Conservation (phyloP, 805 yeast genomes). For the Metschnikowia shivogae region DNA sequence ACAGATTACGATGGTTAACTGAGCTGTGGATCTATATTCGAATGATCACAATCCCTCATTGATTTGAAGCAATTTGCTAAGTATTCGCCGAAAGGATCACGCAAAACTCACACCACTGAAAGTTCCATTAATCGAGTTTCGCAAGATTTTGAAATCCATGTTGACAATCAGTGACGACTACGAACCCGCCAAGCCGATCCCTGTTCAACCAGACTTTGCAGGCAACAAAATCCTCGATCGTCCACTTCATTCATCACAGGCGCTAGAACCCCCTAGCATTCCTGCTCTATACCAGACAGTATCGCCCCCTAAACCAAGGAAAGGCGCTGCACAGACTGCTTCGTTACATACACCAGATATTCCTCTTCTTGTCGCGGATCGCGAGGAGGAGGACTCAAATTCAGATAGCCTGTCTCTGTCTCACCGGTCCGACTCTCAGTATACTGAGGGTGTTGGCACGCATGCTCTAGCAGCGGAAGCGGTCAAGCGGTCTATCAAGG, state of each 20-base stretch:
- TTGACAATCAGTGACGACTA: constrained; percentile 11
- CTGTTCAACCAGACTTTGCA: constrained; percentile 4
- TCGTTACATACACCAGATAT: constrained; percentile 19
- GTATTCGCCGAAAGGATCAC: constrained; percentile 5
- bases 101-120: constrained; percentile 3
- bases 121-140: not conserved
- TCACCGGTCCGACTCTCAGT: not conserved
- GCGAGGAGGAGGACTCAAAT: constrained; percentile 27
- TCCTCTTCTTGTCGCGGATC: constrained; percentile 32
- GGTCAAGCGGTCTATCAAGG: constrained; percentile 21
- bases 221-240: not conserved
- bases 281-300: not conserved
- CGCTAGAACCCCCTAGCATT: not conserved
- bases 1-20: constrained; percentile 1
- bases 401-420: constrained; percentile 21
- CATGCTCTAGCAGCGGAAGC: constrained; percentile 18
- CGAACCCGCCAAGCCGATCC: constrained; percentile 7
- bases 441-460: constrained; percentile 2
- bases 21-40: not conserved
- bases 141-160: constrained; percentile 6
- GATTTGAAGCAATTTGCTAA: constrained; percentile 2
- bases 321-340: not conserved
- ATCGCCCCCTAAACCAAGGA: not conserved
- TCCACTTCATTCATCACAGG: not conserved
- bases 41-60: constrained; percentile 1